phyloP scores from a whole-genome alignment of 257 asterid genomes.

The Przewalskia tangutica region DNA sequence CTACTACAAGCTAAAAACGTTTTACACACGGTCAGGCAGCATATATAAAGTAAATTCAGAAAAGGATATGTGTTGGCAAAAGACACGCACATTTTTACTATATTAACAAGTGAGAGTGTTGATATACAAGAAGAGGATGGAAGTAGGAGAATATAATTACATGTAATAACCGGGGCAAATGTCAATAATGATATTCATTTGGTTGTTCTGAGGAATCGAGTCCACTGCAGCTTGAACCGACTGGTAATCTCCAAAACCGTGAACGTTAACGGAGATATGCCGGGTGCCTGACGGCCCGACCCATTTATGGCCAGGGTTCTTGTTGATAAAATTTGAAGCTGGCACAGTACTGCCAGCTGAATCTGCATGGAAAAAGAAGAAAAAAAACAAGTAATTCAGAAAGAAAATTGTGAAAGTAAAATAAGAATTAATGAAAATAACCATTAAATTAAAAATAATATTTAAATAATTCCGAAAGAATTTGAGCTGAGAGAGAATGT shows the following conservation, averaged over 20 bases:
- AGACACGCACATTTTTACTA: background rate
- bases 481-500: background rate
- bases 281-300: constrained; percentile 74
- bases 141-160: constrained; percentile 16
- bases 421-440: constrained; percentile 7
- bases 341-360: background rate
- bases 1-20: too few species aligned
- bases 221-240: constrained; percentile 77
- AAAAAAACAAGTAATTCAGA: background rate
- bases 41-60: too few species aligned
- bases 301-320: constrained; percentile 35
- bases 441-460: constrained; percentile 11
- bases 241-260: constrained; percentile 53
- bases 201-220: constrained; percentile 50
- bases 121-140: background rate
- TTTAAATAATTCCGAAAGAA: background rate
- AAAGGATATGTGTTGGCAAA: too few species aligned
- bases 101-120: background rate
- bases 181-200: constrained; percentile 49
- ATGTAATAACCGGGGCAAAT: constrained; percentile 68
- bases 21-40: too few species aligned
- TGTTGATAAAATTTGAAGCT: constrained; percentile 7
- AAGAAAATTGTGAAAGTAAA: background rate
- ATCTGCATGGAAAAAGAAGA: background rate
- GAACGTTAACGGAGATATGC: constrained; percentile 48